Evolutionary conservation across 169 alveolate genomes (phyloP), one percentile per base, ranked within the genome.

Genomic region (Cryptosporidium meleagridis): DNA sequence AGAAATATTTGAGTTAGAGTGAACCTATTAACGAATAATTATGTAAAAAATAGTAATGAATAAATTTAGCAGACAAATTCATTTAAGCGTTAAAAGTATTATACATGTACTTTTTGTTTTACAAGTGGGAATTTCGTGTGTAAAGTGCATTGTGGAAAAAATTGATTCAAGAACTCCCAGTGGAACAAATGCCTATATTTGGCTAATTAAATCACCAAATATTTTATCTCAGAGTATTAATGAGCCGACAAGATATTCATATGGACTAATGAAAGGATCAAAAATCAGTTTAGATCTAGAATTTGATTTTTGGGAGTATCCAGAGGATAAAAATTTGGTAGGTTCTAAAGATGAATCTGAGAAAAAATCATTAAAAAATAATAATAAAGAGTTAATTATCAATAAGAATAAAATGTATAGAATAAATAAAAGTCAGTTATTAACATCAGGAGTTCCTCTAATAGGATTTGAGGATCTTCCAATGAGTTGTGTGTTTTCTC

Each of bases 171-270:
- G 35, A 41, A 80, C 75, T 12, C 41, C 65, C 7, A 39, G 80
- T 26, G 80, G 89, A 8, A 3, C 75, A 48, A 80, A 80, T 80
- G 89, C 80, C 3, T 80, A 80, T 39, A 80, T 80, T 80, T 80
- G 89, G 89, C 29, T 80, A 21, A 65, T 80, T 31, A 80, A 80
- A 33, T 80, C 89, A 2, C 89, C 89, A 62, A 80, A 33, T 62
- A 59, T 80, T 29, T 33, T 80, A 12, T 62, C 89, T 39, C 89
- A 80, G 21, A 65, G 53, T 33, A 62, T 80, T 35, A 80, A 80
- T 80, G 89, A 80, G 26, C 89, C 89, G 62, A 21, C 45, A 26
- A 80, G 89, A 48, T 80, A 80, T 65, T 80, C 89, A 3, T 80
- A 62, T 62, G 89, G 89, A 8, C 41, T 80, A 48, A 16, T 80